Conservation (phyloP, 441 rosid genomes). For the Populus hybrid region DNA sequence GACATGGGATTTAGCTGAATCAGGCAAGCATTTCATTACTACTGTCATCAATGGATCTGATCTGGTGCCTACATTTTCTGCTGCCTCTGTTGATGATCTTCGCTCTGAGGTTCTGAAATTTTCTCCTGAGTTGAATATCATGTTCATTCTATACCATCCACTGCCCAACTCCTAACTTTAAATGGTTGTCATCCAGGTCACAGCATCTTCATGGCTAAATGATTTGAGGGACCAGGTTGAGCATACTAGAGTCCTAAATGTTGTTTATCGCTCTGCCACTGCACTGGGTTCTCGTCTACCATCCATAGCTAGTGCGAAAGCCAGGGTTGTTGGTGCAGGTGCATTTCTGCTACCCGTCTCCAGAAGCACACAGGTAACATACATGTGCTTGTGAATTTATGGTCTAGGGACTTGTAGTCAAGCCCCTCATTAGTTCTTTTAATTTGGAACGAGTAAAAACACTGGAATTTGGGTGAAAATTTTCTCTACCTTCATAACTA, state of each 20-base stretch:
- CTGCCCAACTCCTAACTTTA: background rate
- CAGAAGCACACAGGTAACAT: conserved; percentile 74
- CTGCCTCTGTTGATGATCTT: conserved; percentile 85
- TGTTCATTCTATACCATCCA: conserved; percentile 2
- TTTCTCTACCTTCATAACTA: background rate
- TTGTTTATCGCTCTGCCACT: conserved; percentile 89
- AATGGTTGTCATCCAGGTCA: conserved; percentile 53
- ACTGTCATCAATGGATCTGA: conserved; percentile 87
- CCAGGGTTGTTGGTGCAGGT: conserved; percentile 93
- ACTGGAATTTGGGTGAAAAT: no score
- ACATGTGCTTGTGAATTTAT: background rate
- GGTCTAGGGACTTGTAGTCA: background rate
- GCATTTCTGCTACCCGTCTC: conserved; percentile 87
- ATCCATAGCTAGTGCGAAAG: conserved; percentile 87
- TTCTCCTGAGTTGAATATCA: background rate
- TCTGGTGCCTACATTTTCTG: conserved; percentile 90
- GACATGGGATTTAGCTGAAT: conserved; percentile 99
- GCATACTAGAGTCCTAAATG: conserved; percentile 77
- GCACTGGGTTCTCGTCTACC: conserved; percentile 93
- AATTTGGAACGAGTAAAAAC: background rate
- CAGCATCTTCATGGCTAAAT: conserved; percentile 91
- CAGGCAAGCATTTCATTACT: conserved; percentile 83
- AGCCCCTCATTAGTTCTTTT: background rate
- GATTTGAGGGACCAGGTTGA: conserved; percentile 93
- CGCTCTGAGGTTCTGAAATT: conserved; percentile 70